phyloP scores from a whole-genome alignment of 2,329 filamentous ascomycete species.

The Pseudocercospora musae region DNA sequence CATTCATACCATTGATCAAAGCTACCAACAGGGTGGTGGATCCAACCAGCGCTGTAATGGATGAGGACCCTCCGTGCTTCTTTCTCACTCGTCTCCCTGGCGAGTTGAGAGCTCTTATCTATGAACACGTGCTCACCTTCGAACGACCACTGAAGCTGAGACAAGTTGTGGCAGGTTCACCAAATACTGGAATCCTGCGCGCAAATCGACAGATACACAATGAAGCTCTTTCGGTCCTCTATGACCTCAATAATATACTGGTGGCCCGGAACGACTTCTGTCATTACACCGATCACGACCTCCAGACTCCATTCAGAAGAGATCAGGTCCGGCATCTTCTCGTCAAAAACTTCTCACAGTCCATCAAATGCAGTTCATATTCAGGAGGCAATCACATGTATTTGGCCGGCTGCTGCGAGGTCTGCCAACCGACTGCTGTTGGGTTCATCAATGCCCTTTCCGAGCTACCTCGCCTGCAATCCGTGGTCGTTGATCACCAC shows the following conservation, averaged over 20 bases:
- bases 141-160: conserved; percentile 21
- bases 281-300: conserved; percentile 10
- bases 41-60: background rate
- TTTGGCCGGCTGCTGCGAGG: conserved; percentile 19
- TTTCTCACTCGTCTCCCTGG: conserved; percentile 13
- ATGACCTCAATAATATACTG: conserved; percentile 43
- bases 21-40: background rate
- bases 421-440: conserved; percentile 17
- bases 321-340: conserved; percentile 18
- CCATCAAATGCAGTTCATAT: conserved; percentile 21
- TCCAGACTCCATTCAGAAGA: conserved; percentile 19
- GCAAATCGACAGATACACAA: conserved; percentile 44
- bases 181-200: conserved; percentile 32
- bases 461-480: conserved; percentile 11
- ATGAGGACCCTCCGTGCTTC: conserved; percentile 9
- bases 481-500: conserved; percentile 16
- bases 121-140: conserved; percentile 18
- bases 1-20: background rate
- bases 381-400: conserved; percentile 19
- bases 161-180: conserved; percentile 24
- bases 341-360: conserved; percentile 19
- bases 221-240: conserved; percentile 47
- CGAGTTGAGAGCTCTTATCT: conserved; percentile 16
- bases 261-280: conserved; percentile 22
- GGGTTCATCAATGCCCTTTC: conserved; percentile 16